These are phyloP conservation scores for Pseudogymnoascus sp. DNA, from an alignment of 2,329 filamentous ascomycete species.

Conservation along the genomic window DNA sequence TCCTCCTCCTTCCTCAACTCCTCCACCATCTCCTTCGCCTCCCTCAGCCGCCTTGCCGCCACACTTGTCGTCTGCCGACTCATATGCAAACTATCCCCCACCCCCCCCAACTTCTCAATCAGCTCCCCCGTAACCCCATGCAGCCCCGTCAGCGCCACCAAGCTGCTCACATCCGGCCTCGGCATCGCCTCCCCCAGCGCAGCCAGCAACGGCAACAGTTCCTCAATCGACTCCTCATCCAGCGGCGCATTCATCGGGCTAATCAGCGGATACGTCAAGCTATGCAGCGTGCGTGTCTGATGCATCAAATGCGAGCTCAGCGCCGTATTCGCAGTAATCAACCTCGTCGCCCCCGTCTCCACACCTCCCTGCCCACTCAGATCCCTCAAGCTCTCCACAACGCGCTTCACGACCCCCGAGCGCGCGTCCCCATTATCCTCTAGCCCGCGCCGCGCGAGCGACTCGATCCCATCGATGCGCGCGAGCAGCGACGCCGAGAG, in stretches of 20 bases:
- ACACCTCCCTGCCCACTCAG: constrained; percentile 65
- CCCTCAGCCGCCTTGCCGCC: constrained; percentile 69
- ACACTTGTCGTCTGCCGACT: constrained; percentile 78
- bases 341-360: constrained; percentile 65
- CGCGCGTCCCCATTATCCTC: constrained; percentile 56
- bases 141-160: constrained; percentile 58
- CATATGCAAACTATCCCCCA: constrained; percentile 92
- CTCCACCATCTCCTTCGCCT: constrained; percentile 73
- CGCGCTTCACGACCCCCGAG: constrained; percentile 58
- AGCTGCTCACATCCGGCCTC: constrained; percentile 49
- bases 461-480: constrained; percentile 65
- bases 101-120: constrained; percentile 70
- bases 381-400: constrained; percentile 61
- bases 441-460: constrained; percentile 54
- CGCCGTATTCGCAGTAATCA: constrained; percentile 68
- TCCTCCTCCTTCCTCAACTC: constrained; percentile 82
- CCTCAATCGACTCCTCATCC: constrained; percentile 56
- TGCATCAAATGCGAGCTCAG: constrained; percentile 65
- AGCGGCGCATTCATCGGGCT: constrained; percentile 58
- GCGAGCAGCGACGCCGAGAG: constrained; percentile 58
- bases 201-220: constrained; percentile 58
- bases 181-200: constrained; percentile 60
- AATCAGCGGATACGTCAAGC: constrained; percentile 60
- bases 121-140: constrained; percentile 64
- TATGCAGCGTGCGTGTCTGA: constrained; percentile 68